Evolutionary conservation across 345 rosid species (phyloP).

Genomic region (Lenwebbia sp.): DNA sequence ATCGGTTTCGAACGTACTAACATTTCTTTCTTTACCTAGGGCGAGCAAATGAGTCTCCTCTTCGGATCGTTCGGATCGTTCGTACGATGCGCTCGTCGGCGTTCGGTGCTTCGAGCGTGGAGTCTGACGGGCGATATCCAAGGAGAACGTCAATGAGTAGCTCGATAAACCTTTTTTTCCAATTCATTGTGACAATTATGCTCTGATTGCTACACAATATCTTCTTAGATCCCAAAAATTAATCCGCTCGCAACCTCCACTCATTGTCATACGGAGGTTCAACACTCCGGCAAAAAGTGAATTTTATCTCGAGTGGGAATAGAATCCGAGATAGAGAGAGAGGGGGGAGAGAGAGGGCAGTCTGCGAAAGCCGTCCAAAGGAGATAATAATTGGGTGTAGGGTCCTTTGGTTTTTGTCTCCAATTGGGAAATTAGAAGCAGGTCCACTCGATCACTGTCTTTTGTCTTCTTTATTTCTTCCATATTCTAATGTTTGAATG

Average conservation of each 20-base stretch:
- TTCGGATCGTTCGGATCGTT: background rate
- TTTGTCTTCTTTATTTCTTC: background rate
- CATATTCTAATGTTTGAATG: background rate
- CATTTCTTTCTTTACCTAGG: background rate
- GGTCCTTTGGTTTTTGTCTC: background rate
- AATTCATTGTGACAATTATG: background rate
- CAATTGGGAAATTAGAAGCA: background rate
- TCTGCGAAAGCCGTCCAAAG: constrained; percentile 7
- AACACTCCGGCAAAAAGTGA: background rate
- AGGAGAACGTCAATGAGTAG: background rate
- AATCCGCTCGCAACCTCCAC: background rate
- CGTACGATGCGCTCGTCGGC: fast-evolving
- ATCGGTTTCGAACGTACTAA: background rate
- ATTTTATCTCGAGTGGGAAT: background rate
- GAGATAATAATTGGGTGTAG: background rate
- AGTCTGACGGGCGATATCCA: background rate
- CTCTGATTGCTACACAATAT: background rate
- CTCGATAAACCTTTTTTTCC: background rate
- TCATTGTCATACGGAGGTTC: background rate
- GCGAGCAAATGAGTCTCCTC: background rate
- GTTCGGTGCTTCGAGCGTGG: background rate
- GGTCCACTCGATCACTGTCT: constrained; percentile 2
- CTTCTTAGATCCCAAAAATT: background rate
- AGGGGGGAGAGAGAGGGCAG: background rate
- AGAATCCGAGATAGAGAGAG: background rate